These are phyloP conservation scores for Apostasia shenzhenica DNA, from an alignment of 106 monocot genomes.

Conservation along the genomic window DNA sequence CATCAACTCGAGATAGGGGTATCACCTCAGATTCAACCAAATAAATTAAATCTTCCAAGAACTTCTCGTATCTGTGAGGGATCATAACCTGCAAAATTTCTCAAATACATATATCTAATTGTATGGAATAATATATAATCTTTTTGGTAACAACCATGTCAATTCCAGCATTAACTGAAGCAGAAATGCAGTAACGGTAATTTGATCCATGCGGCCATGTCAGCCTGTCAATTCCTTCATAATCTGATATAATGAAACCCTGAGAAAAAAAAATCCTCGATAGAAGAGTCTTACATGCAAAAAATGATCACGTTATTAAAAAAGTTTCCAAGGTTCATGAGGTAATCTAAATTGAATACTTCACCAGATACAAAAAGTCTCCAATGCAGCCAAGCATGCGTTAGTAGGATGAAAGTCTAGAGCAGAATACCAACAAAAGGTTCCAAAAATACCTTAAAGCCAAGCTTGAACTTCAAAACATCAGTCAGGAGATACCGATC, in stretches of 20 bases:
- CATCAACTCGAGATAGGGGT: slow-evolving; percentile 72
- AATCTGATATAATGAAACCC: slow-evolving; percentile 88
- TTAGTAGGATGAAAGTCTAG: not conserved
- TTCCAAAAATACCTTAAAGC: slow-evolving; percentile 53
- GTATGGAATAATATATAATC: not conserved
- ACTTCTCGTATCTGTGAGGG: slow-evolving; percentile 60
- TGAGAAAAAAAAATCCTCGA: slow-evolving; percentile 18
- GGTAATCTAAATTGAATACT: no score
- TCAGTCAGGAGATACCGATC: slow-evolving; percentile 50
- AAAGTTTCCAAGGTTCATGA: no score
- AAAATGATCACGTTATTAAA: not conserved
- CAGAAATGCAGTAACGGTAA: slow-evolving; percentile 67
- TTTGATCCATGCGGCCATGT: slow-evolving; percentile 60
- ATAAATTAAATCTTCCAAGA: slow-evolving; percentile 64
- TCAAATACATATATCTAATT: slow-evolving; percentile 4
- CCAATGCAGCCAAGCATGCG: not conserved
- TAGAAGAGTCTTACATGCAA: not conserved
- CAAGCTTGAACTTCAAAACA: slow-evolving; percentile 65
- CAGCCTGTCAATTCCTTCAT: slow-evolving; percentile 82
- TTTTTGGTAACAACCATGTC: slow-evolving; percentile 55
- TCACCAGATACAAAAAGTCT: not conserved
- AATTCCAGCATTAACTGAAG: slow-evolving; percentile 82
- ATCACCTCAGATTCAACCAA: slow-evolving; percentile 75
- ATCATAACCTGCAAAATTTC: slow-evolving; percentile 62
- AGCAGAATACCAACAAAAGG: not conserved